phyloP scores from a whole-genome alignment of 2,329 filamentous ascomycete genomes.

The Rutstroemia sp. region DNA sequence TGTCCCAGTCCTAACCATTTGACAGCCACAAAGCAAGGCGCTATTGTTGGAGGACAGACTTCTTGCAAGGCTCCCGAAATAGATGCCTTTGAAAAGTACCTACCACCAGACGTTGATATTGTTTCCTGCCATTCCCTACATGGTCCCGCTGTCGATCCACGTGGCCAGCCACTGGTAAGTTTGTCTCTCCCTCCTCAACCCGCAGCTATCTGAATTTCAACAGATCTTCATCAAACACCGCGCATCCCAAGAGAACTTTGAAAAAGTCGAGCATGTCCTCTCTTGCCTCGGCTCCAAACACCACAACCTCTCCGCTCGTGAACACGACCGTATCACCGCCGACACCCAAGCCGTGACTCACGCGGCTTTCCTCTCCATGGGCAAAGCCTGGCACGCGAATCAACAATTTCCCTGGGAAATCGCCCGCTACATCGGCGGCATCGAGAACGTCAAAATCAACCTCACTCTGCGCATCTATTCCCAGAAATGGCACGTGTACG shows the following conservation, averaged over 20 bases:
- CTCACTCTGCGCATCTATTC: constrained; percentile 94
- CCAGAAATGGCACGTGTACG: constrained; percentile 99
- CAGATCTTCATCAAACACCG: constrained; percentile 85
- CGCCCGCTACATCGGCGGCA: constrained; percentile 89
- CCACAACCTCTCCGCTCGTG: constrained; percentile 77
- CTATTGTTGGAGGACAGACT: constrained; percentile 94
- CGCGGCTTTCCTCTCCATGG: constrained; percentile 95
- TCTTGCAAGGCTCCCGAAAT: constrained; percentile 98
- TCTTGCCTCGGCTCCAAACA: constrained; percentile 78
- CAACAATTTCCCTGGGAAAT: constrained; percentile 96
- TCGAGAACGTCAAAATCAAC: constrained; percentile 99
- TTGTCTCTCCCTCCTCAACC: background rate
- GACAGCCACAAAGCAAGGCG: constrained; percentile 84
- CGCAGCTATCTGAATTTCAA: background rate
- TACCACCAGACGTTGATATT: constrained; percentile 84
- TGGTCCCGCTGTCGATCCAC: constrained; percentile 81
- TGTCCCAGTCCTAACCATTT: constrained; percentile 12
- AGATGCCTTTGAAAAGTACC: constrained; percentile 79
- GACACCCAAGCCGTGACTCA: constrained; percentile 98
- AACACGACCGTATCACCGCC: constrained; percentile 95
- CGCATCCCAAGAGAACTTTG: constrained; percentile 67
- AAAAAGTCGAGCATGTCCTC: constrained; percentile 74
- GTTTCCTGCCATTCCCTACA: constrained; percentile 95
- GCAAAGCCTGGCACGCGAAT: constrained; percentile 93
- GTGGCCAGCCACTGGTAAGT: constrained; percentile 76